These are phyloP conservation scores for Neocatenulostroma microsporum DNA, from an alignment of 2,329 filamentous ascomycete species.

Conservation along the genomic window DNA sequence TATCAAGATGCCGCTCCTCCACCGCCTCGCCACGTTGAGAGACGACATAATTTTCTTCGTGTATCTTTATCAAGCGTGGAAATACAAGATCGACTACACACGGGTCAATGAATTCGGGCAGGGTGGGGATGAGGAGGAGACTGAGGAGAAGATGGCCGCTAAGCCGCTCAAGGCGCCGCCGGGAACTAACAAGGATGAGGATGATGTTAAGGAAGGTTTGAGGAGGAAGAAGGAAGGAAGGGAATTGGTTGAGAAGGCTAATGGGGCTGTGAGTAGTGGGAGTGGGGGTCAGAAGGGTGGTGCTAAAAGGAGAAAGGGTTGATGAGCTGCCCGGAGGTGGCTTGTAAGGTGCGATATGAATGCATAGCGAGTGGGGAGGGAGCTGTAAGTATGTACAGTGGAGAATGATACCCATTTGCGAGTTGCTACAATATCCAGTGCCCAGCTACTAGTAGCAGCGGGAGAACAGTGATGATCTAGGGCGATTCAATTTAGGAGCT, in stretches of 20 bases:
- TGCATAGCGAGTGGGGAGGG: too few relatives aligned
- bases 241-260: constrained; percentile 4
- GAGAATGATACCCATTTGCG: too few relatives aligned
- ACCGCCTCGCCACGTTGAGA: constrained; percentile 81
- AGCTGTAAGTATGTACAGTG: too few relatives aligned
- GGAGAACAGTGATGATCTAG: too few relatives aligned
- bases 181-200: constrained; percentile 14
- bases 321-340: too few relatives aligned
- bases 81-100: constrained; percentile 83
- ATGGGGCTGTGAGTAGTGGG: not conserved
- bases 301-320: constrained; percentile 11
- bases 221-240: not conserved
- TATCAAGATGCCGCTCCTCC: constrained; percentile 96
- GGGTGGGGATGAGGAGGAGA: constrained; percentile 79
- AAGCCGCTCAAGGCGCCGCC: constrained; percentile 33
- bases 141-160: constrained; percentile 43
- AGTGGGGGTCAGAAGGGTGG: constrained; percentile 10
- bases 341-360: too few relatives aligned
- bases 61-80: constrained; percentile 89
- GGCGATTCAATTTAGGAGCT: too few relatives aligned
- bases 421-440: too few relatives aligned
- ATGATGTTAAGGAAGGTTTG: too few relatives aligned
- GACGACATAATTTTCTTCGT: constrained; percentile 99
- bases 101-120: constrained; percentile 97
- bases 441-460: too few relatives aligned